Conservation (phyloP, 208 protist genomes). For the Leishmania lainsoni region DNA sequence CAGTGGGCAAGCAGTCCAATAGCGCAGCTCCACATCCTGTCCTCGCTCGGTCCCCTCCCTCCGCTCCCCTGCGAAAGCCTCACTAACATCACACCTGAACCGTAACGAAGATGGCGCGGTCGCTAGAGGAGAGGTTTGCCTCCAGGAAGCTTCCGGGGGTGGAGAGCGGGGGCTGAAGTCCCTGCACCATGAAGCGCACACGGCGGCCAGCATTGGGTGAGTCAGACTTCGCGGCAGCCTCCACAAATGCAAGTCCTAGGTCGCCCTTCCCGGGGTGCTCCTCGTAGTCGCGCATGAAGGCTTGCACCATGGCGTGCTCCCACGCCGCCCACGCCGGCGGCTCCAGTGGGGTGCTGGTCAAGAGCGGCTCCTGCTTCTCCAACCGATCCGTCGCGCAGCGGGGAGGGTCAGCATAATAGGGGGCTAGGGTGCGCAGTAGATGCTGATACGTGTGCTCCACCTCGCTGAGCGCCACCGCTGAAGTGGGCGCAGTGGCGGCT, state of each 20-base stretch:
- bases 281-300: conserved; percentile 33
- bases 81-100: conserved; percentile 28
- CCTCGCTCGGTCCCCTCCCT: background rate
- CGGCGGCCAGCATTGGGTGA: conserved; percentile 15
- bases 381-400: conserved; percentile 19
- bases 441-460: conserved; percentile 21
- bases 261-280: background rate
- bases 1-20: background rate
- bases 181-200: conserved; percentile 64
- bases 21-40: background rate
- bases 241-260: conserved; percentile 4
- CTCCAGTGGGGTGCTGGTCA: conserved; percentile 14
- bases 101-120: conserved; percentile 64
- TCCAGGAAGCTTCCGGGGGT: conserved; percentile 66
- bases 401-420: conserved; percentile 38
- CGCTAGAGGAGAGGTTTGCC: conserved; percentile 54
- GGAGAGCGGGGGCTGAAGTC: conserved; percentile 46
- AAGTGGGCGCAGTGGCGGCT: background rate
- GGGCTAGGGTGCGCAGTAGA: conserved; percentile 25
- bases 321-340: conserved; percentile 38
- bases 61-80: background rate
- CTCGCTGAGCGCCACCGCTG: background rate
- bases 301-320: conserved; percentile 24
- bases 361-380: conserved; percentile 26
- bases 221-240: background rate